Evolutionary conservation across 345 rosid genomes (phyloP).

Genomic region (Limnanthes douglasii): DNA sequence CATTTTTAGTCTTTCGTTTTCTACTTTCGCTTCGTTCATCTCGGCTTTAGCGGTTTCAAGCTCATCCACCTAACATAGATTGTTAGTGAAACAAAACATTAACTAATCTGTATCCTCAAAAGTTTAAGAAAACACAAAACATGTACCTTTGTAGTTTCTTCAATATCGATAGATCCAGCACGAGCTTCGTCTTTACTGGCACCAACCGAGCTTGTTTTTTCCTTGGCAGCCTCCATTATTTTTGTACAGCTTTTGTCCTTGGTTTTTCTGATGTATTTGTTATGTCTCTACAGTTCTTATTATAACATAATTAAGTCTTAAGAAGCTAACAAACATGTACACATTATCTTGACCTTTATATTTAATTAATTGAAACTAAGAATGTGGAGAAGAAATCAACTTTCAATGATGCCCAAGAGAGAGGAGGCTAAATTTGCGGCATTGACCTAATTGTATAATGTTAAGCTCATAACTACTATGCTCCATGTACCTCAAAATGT

Average conservation of each 20-base stretch:
- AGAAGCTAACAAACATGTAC: no score
- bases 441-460: conserved; percentile 6
- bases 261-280: no score
- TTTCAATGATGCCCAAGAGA: conserved; percentile 17
- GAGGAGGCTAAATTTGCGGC: conserved; percentile 27
- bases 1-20: conserved; percentile 46
- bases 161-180: conserved; percentile 10
- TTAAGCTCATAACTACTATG: no score
- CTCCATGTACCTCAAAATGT: no score
- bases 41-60: conserved; percentile 53
- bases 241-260: no score
- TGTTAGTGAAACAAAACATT: no score
- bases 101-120: no score
- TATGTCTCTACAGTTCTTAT: no score
- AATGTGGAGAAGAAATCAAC: conserved; percentile 17
- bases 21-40: conserved; percentile 63
- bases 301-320: no score
- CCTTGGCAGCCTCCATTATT: conserved; percentile 29
- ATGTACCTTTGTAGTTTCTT: conserved; percentile 14
- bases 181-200: conserved; percentile 13
- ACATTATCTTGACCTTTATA: no score
- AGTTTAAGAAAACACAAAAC: no score
- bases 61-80: conserved; percentile 18
- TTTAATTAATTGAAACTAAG: no score
- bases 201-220: conserved; percentile 13